phyloP scores from a whole-genome alignment of 805 yeast genomes.

The Sungouiella thailandica region DNA sequence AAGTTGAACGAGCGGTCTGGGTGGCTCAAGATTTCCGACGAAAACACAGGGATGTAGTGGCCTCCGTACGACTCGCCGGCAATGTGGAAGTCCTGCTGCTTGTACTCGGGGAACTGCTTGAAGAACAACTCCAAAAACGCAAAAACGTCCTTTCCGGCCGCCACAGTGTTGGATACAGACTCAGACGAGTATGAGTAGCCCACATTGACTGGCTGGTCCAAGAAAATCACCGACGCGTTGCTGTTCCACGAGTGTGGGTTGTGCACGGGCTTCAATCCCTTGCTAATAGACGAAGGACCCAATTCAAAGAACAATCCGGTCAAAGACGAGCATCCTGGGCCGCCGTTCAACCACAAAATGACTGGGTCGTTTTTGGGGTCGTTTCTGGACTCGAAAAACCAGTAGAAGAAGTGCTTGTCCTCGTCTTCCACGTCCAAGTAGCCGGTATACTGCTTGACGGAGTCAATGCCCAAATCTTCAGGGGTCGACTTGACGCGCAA shows the following conservation, averaged over 20 bases:
- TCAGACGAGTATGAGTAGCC: slow-evolving; percentile 81
- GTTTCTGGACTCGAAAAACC: slow-evolving; percentile 80
- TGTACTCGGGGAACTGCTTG: slow-evolving; percentile 73
- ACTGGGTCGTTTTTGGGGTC: slow-evolving; percentile 79
- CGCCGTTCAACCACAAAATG: slow-evolving; percentile 90
- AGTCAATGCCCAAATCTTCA: slow-evolving; percentile 62
- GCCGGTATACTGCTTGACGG: slow-evolving; percentile 79
- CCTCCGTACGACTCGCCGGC: slow-evolving; percentile 96
- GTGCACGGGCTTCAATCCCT: slow-evolving; percentile 60
- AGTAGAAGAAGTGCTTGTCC: slow-evolving; percentile 88
- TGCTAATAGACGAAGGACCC: slow-evolving; percentile 77
- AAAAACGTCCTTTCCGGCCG: slow-evolving; percentile 85
- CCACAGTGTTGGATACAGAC: slow-evolving; percentile 60
- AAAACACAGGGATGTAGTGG: slow-evolving; percentile 88
- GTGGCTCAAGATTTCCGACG: slow-evolving; percentile 70
- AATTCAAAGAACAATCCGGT: slow-evolving; percentile 88
- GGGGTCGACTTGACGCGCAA: slow-evolving; percentile 18
- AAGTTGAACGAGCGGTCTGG: slow-evolving; percentile 33
- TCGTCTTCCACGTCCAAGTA: slow-evolving; percentile 76
- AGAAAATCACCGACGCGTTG: slow-evolving; percentile 83
- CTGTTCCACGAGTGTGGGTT: slow-evolving; percentile 90
- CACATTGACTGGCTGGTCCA: slow-evolving; percentile 92
- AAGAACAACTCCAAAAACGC: slow-evolving; percentile 81
- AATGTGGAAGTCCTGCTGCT: slow-evolving; percentile 59
- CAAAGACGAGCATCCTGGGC: slow-evolving; percentile 92